Conservation (phyloP, 257 asterid species). For the Plantago elongata region DNA sequence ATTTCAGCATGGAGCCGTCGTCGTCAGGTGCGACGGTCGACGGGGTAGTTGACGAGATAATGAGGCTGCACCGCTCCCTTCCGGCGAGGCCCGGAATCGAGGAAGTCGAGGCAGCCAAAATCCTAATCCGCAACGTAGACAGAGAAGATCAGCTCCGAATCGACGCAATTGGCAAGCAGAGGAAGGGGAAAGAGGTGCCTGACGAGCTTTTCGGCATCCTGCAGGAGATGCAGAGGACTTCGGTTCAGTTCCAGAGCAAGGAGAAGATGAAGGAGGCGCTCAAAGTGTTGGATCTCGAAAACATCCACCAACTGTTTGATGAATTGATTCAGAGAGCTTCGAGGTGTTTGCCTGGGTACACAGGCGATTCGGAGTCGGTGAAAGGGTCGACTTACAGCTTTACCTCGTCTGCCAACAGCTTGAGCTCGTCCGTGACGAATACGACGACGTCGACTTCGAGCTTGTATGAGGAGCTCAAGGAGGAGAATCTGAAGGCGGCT, state of each 20-base stretch:
- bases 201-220: conserved; percentile 63
- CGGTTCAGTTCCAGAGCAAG: conserved; percentile 54
- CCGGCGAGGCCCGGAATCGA: conserved; percentile 78
- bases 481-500: conserved; percentile 34
- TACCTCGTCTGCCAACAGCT: conserved; percentile 22
- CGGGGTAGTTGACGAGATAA: conserved; percentile 69
- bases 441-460: conserved; percentile 28
- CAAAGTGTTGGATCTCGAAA: conserved; percentile 70
- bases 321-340: conserved; percentile 88
- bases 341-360: conserved; percentile 47
- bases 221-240: conserved; percentile 65
- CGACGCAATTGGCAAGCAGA: conserved; percentile 55
- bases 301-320: conserved; percentile 51
- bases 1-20: conserved; percentile 26
- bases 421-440: conserved; percentile 34
- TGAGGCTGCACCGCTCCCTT: conserved; percentile 67
- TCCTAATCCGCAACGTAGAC: conserved; percentile 59
- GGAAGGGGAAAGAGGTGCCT: conserved; percentile 59
- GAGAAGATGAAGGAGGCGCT: conserved; percentile 71
- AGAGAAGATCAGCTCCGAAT: conserved; percentile 64
- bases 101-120: conserved; percentile 70
- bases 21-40: conserved; percentile 46
- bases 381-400: conserved; percentile 31
- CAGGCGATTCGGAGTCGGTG: conserved; percentile 26
- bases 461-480: conserved; percentile 33